A percentile compares a stretch with the other conserved stretches of the same genome.
Conservation (phyloP, 2,329 filamentous ascomycete genomes). For the Fusarium albidum region DNA sequence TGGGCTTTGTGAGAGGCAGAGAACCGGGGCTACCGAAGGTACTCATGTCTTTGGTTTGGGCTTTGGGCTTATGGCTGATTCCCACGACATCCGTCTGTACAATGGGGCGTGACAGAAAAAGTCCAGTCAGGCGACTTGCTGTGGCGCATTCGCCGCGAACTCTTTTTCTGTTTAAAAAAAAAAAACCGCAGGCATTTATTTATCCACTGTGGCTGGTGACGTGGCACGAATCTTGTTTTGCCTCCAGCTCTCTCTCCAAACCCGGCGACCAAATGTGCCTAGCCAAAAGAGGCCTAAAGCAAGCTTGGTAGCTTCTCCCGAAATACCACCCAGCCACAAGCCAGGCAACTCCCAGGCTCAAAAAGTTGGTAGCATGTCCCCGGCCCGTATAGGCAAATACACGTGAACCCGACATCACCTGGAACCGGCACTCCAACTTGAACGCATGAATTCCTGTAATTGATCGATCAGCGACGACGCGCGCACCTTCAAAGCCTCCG, state of each 20-base stretch:
- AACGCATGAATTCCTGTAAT: constrained; percentile 42
- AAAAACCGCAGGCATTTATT: constrained; percentile 25
- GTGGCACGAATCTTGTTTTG: constrained; percentile 23
- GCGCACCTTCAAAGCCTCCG: constrained; percentile 36
- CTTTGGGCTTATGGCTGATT: constrained; percentile 17
- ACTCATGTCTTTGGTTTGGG: constrained; percentile 55
- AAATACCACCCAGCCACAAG: constrained; percentile 23
- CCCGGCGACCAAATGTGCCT: too few species aligned
- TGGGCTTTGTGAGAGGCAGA: constrained; percentile 70
- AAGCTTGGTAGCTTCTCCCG: constrained; percentile 7
- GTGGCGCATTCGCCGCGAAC: too few species aligned
- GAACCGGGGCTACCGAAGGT: constrained; percentile 76
- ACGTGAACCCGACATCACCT: constrained; percentile 35
- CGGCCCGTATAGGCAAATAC: constrained; percentile 32
- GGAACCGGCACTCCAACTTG: constrained; percentile 21
- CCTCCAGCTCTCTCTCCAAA: too few species aligned
- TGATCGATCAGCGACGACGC: constrained; percentile 40
- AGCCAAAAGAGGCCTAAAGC: constrained; percentile 10
- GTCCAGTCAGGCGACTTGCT: constrained; percentile 20
- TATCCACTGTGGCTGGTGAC: constrained; percentile 38
- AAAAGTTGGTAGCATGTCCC: constrained; percentile 14
- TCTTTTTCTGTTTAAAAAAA: too few species aligned
- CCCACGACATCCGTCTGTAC: constrained; percentile 10
- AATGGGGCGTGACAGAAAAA: constrained; percentile 21
- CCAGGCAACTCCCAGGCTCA: constrained; percentile 14